These are phyloP conservation scores for Penicillium janthinellum DNA, from an alignment of 2,329 filamentous ascomycete species.

Conservation along the genomic window DNA sequence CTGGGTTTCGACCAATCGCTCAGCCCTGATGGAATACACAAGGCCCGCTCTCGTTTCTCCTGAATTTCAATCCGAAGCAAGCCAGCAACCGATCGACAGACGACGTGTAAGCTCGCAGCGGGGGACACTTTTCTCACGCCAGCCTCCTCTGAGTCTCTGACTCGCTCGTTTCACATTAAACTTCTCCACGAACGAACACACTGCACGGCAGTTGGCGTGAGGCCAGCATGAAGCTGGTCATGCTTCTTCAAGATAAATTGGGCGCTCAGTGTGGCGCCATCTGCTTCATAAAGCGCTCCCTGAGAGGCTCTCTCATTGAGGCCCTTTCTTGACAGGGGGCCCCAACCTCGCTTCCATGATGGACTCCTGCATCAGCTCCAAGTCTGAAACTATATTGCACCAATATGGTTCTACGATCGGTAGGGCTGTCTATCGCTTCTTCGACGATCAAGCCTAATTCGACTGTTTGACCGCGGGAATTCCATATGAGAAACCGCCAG, in stretches of 20 bases:
- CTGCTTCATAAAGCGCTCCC: constrained; percentile 4
- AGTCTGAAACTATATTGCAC: constrained; percentile 1
- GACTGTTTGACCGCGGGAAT: constrained; percentile 3
- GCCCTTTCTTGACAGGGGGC: not conserved
- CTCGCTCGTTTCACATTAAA: constrained; percentile 13
- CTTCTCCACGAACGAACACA: not conserved
- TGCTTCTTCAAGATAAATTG: not conserved
- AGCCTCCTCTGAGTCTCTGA: not conserved
- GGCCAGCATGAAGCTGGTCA: not conserved
- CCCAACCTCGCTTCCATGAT: constrained; percentile 4
- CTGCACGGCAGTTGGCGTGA: not conserved
- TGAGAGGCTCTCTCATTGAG: not conserved
- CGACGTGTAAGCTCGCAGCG: constrained; percentile 13
- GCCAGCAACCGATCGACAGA: constrained; percentile 16
- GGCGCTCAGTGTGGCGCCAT: not conserved
- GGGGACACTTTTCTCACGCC: not conserved
- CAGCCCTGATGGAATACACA: too few relatives aligned
- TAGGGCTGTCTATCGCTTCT: constrained; percentile 3
- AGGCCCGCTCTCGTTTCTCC: not conserved
- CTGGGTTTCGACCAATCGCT: not conserved
- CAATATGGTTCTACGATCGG: constrained; percentile 6
- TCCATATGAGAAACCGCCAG: not conserved
- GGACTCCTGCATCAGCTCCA: constrained; percentile 12
- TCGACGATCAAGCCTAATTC: constrained; percentile 11
- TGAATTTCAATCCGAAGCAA: constrained; percentile 9